These are phyloP conservation scores for Wickerhamomyces alni DNA, from an alignment of 805 yeast genomes.

Conservation along the genomic window DNA sequence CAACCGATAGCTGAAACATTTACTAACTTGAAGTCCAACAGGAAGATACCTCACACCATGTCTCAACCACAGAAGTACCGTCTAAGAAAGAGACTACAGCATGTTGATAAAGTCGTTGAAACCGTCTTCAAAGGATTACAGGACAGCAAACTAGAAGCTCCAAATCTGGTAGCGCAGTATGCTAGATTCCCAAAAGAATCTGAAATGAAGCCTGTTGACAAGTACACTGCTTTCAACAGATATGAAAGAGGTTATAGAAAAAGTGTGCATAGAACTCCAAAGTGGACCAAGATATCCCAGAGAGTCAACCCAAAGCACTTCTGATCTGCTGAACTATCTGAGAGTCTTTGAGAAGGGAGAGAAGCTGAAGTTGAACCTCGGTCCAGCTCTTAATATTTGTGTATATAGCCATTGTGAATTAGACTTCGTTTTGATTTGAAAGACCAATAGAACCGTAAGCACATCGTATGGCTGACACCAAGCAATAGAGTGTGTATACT, in stretches of 20 bases:
- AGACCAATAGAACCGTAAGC: too few species aligned
- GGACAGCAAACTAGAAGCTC: conserved; percentile 10
- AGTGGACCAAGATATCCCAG: conserved; percentile 82
- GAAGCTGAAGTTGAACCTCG: too few species aligned
- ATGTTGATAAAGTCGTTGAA: conserved; percentile 75
- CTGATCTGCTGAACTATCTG: conserved; percentile 8
- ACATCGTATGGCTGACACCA: too few species aligned
- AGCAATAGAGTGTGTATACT: too few species aligned
- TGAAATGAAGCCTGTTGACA: conserved; percentile 78
- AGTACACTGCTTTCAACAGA: conserved; percentile 80
- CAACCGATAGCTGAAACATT: background rate
- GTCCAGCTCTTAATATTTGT: too few species aligned
- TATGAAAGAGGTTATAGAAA: conserved; percentile 77
- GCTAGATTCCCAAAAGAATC: conserved; percentile 66
- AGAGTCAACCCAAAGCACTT: conserved; percentile 63
- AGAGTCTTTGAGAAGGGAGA: too few species aligned
- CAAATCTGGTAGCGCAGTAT: conserved; percentile 25
- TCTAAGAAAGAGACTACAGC: conserved; percentile 75
- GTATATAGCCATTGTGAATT: too few species aligned
- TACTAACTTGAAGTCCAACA: conserved; percentile 11
- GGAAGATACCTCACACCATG: conserved; percentile 75
- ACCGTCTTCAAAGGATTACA: conserved; percentile 48
- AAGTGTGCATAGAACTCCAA: conserved; percentile 80
- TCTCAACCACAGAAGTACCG: conserved; percentile 77
- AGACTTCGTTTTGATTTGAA: too few species aligned